Conservation (phyloP, 352 stramenopile genomes). For the Phytophthora gonapodyides region DNA sequence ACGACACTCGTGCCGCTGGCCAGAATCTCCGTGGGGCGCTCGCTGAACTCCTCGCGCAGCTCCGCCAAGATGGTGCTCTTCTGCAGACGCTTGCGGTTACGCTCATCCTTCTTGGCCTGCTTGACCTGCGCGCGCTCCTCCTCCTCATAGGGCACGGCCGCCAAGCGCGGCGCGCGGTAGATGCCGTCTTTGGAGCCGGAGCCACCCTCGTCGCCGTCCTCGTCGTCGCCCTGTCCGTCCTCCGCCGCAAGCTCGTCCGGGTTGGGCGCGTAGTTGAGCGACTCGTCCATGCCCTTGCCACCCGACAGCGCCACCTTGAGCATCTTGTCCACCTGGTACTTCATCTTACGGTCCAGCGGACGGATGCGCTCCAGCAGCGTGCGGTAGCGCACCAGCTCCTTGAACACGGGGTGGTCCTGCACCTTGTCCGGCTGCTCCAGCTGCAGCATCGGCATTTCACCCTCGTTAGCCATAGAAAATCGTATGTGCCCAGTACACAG, state of each 20-base stretch:
- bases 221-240: constrained; percentile 58
- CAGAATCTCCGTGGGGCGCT: constrained; percentile 73
- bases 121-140: constrained; percentile 81
- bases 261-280: constrained; percentile 82
- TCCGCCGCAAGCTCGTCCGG: constrained; percentile 68
- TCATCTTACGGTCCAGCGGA: constrained; percentile 86
- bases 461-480: constrained; percentile 1
- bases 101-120: constrained; percentile 81
- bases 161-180: constrained; percentile 77
- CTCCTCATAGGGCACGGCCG: constrained; percentile 84
- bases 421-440: constrained; percentile 73
- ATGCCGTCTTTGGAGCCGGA: constrained; percentile 59
- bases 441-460: constrained; percentile 26
- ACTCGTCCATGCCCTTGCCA: constrained; percentile 74
- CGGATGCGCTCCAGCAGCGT: constrained; percentile 86
- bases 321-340: constrained; percentile 92
- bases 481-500: constrained; percentile 1
- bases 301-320: constrained; percentile 84
- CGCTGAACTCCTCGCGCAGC: constrained; percentile 86
- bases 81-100: constrained; percentile 78
- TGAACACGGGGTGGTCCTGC: constrained; percentile 82
- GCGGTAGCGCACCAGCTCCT: constrained; percentile 84
- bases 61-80: constrained; percentile 87
- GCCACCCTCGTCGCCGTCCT: constrained; percentile 40
- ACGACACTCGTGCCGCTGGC: constrained; percentile 62